A percentile compares a stretch with the other conserved stretches of the same genome.
Conservation (phyloP, 371 early-diverging fungal genomes). For the Lichtheimia ornata region DNA sequence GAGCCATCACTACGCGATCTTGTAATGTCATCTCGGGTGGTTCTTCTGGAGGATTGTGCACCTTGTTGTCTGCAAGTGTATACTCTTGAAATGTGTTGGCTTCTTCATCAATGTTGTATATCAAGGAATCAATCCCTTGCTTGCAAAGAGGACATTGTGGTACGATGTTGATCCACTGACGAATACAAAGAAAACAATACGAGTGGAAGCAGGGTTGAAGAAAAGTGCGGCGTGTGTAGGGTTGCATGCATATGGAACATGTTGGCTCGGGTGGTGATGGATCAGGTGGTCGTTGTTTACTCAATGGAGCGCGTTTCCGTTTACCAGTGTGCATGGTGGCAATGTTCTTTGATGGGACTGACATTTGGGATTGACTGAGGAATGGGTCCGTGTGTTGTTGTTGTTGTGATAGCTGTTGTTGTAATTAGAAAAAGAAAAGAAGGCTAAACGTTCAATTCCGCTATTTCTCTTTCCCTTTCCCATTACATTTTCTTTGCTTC, state of each 20-base stretch:
- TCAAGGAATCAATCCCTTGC: conserved; percentile 25
- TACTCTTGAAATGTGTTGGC: conserved; percentile 43
- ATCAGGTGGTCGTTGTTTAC: neutral
- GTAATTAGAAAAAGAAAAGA: neutral
- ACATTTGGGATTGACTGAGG: no score
- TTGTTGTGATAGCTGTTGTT: neutral
- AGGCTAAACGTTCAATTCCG: neutral
- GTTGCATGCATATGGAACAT: conserved; percentile 65
- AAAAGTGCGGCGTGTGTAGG: conserved; percentile 48
- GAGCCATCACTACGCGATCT: conserved; percentile 20
- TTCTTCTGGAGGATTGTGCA: conserved; percentile 32
- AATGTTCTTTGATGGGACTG: no score
- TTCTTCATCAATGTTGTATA: conserved; percentile 43
- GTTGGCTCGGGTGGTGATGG: conserved; percentile 1
- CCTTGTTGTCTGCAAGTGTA: conserved; percentile 26
- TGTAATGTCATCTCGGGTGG: conserved; percentile 8
- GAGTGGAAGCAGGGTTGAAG: conserved; percentile 64
- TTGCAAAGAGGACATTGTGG: conserved; percentile 64
- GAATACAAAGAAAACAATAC: conserved; percentile 63
- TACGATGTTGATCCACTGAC: conserved; percentile 59
- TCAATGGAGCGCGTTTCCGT: neutral
- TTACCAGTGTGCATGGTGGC: no score
- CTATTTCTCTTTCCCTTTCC: conserved; percentile 10
- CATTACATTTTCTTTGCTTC: neutral
- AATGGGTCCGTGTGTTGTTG: no score